These are phyloP conservation scores for Umbelopsis isabellina DNA, from an alignment of 192 early-diverging fungal genomes.

Conservation along the genomic window DNA sequence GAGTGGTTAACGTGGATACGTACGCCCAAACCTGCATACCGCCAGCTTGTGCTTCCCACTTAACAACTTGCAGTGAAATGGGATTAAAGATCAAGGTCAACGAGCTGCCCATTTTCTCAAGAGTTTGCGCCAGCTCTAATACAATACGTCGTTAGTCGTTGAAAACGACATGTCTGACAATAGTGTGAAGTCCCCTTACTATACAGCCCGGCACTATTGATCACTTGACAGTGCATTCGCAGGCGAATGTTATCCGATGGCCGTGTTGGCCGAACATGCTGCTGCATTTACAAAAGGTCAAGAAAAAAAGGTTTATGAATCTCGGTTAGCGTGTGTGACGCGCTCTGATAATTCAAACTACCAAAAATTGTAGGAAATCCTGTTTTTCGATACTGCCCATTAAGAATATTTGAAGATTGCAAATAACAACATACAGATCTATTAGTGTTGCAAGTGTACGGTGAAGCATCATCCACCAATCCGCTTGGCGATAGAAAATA, in stretches of 20 bases:
- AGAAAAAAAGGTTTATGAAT: too few relatives aligned
- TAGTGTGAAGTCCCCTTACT: not conserved
- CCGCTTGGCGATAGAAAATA: too few relatives aligned
- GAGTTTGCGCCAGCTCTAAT: conserved; percentile 56
- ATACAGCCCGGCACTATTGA: not conserved
- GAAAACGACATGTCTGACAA: not conserved
- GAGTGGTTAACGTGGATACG: conserved; percentile 12
- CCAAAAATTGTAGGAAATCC: too few relatives aligned
- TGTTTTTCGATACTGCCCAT: too few relatives aligned
- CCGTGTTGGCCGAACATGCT: not conserved
- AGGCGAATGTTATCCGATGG: not conserved
- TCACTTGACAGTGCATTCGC: conserved; percentile 8
- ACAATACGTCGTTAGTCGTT: not conserved
- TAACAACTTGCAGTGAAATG: conserved; percentile 67
- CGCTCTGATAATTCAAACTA: not conserved
- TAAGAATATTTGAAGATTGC: not conserved
- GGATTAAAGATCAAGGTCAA: conserved; percentile 69
- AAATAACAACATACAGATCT: conserved; percentile 12
- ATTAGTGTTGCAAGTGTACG: not conserved
- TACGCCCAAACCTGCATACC: conserved; percentile 77
- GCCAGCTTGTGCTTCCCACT: conserved; percentile 57
- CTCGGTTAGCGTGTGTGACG: not conserved
- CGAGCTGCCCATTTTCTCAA: conserved; percentile 74
- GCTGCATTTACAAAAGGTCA: too few relatives aligned
- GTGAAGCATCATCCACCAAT: too few relatives aligned